Evolutionary conservation across 129 eudicot species (phyloP).

Genomic region (carrot (Daucus carota)): DNA sequence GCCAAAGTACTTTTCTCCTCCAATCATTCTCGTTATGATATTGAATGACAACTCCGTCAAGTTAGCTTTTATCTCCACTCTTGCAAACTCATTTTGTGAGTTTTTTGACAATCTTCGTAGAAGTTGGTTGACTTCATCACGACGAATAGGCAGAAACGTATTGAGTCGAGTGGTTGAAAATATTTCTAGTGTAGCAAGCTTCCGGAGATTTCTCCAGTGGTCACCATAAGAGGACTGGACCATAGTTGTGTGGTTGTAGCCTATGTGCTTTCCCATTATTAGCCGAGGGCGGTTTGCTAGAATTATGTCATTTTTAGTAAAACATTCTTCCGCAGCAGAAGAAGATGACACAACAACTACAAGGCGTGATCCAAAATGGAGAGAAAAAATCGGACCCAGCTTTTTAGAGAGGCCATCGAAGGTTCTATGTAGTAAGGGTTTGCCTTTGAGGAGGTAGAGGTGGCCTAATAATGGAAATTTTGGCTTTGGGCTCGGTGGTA

Average conservation of each 20-base stretch:
- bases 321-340: background rate
- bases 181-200: constrained; percentile 3
- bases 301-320: background rate
- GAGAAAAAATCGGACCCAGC: background rate
- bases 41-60: background rate
- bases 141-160: background rate
- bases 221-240: background rate
- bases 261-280: background rate
- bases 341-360: background rate
- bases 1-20: background rate
- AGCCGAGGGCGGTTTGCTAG: background rate
- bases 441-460: background rate
- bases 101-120: background rate
- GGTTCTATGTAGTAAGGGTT: background rate
- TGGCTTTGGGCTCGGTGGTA: constrained; percentile 1
- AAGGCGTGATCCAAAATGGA: background rate
- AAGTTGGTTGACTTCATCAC: background rate
- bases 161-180: background rate
- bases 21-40: background rate
- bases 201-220: background rate
- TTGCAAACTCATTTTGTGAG: background rate
- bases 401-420: background rate
- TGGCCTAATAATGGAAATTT: background rate
- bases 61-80: background rate
- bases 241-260: background rate